Evolutionary conservation across 306 rosid genomes (phyloP).

Genomic region (cucumber (Cucumis sativus)): Cucumber_9930_V3 NC_026655.2:24231001-24231500

Average conservation of each 20-base stretch:
- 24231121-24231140: conserved; percentile 48
- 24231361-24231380: conserved; percentile 62
- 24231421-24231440: conserved; percentile 49
- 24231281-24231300: neutral
- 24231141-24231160: conserved; percentile 61
- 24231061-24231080: conserved; percentile 38
- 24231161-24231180: conserved; percentile 71
- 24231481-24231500: conserved; percentile 60
- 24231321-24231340: conserved; percentile 19
- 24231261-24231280: neutral
- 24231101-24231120: conserved; percentile 48
- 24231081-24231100: conserved; percentile 38
- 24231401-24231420: conserved; percentile 49
- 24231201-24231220: conserved; percentile 40
- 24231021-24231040: conserved; percentile 15
- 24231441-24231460: conserved; percentile 77
- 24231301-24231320: neutral
- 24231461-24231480: conserved; percentile 68
- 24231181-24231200: conserved; percentile 28
- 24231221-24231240: conserved; percentile 33
- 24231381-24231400: conserved; percentile 51
- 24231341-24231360: conserved; percentile 42
- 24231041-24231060: conserved; percentile 46
- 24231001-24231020: neutral
- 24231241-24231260: conserved; percentile 11